phyloP scores from a whole-genome alignment of 139 green algal genomes.

The Pseudopediastrum boryanum region DNA sequence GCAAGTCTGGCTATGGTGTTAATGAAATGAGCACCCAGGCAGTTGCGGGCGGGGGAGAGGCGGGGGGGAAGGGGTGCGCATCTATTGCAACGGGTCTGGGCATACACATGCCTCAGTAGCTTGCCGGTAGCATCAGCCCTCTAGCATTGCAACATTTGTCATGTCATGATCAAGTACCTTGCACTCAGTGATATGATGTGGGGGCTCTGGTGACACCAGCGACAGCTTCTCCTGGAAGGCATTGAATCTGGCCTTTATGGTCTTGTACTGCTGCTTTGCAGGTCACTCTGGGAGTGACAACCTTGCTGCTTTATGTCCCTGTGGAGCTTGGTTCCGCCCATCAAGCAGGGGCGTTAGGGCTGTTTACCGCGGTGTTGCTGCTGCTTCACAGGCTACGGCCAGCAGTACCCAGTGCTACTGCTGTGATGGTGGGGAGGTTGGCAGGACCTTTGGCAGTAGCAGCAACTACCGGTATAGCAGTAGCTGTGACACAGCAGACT shows the following conservation, averaged over 20 bases:
- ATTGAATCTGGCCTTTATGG: neutral
- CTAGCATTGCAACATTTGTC: neutral
- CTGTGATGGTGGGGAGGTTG: conserved; percentile 29
- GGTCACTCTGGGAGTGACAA: conserved; percentile 79
- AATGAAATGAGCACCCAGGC: too few relatives aligned
- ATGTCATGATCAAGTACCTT: neutral
- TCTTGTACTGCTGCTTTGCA: conserved; percentile 39
- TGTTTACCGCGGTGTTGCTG: conserved; percentile 86
- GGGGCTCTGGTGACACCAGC: neutral
- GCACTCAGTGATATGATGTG: neutral
- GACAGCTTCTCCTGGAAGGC: neutral
- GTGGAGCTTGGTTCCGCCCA: conserved; percentile 78
- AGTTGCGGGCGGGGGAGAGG: too few relatives aligned
- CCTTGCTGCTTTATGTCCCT: conserved; percentile 92
- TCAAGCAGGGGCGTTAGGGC: conserved; percentile 85
- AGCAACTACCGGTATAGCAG: conserved; percentile 53
- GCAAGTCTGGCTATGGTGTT: too few relatives aligned
- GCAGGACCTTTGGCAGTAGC: conserved; percentile 51
- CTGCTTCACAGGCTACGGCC: conserved; percentile 82
- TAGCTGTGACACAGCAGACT: conserved; percentile 52
- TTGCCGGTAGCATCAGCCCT: neutral
- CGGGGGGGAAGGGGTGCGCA: too few relatives aligned
- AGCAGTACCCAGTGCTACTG: conserved; percentile 2
- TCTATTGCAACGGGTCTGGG: neutral
- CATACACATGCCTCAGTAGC: too few relatives aligned